Base-by-base conservation (phyloP, 2,329 filamentous ascomycete species). In the Periconia macrospinosa region DNA sequence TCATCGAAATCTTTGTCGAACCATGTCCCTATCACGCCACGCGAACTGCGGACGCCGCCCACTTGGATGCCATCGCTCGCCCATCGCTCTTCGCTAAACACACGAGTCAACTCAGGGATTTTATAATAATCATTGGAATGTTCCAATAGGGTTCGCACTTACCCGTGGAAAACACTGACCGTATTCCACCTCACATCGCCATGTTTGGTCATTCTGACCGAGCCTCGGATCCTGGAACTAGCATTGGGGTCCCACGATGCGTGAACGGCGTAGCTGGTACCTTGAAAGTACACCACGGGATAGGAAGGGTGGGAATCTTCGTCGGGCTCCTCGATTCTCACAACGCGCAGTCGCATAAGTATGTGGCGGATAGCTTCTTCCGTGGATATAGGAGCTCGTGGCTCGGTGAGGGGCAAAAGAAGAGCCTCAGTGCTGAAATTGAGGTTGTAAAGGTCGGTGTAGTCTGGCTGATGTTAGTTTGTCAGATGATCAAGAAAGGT, bases 111-210 rank as follows among this genome's bases (percentile, higher is more conserved):
- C 7, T 35, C 8, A 7, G 1, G 7, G n/a, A 33, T 40, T 37
- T 27, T 17, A 3, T 27, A 37, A 27, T 27, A 27, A n/a, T 10
- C 7, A 2, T 9, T 3, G 8, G n/a, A 14, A 9, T 37, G 45
- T 3, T 10, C 10, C 6, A 41, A 7, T n/a, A 27, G 23, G 27
- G 10, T 15, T 6, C n/a, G n/a, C n/a, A 51, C 73, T 58, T 71
- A 77, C 77, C 75, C 79, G 55, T 79, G 75, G 59, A 83, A 84
- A 13, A 91, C 79, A 1, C 85, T 88, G 49, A 84, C 83, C 0
- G 84, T 87, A 1, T 86, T 90, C 90, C 90, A 92, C 42, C 87
- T 78, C 5, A 92, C 85, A 58, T 91, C 88, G 11, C 88, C 88
- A 58, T 90, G 81, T 11, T 79, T 79, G 0, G 88, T 92, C 59